Percentiles rank a stretch among this genome's conserved stretches.
Conservation (phyloP, 2,329 filamentous ascomycete species). For the Dactylonectria macrodidyma region DNA sequence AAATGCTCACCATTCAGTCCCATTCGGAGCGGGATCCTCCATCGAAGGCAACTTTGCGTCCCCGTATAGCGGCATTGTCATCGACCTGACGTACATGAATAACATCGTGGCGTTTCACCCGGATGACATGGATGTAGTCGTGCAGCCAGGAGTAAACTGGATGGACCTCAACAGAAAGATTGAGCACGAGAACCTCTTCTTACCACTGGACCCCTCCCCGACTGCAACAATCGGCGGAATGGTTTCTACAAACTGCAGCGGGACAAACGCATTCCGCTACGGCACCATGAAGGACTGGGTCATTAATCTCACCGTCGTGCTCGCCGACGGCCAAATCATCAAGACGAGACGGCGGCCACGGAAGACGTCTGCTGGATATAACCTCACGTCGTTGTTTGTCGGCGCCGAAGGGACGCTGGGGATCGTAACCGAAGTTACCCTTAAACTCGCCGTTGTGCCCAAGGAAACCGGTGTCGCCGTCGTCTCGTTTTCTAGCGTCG, state of each 20-base stretch:
- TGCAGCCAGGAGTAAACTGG: slow-evolving; percentile 85
- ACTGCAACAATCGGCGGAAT: slow-evolving; percentile 89
- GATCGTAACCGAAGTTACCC: slow-evolving; percentile 83
- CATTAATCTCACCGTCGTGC: slow-evolving; percentile 82
- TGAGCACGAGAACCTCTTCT: slow-evolving; percentile 79
- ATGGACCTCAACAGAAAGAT: slow-evolving; percentile 82
- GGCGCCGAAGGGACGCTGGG: slow-evolving; percentile 88
- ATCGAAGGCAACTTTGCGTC: slow-evolving; percentile 84
- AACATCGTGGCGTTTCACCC: slow-evolving; percentile 78
- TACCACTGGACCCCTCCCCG: slow-evolving; percentile 87
- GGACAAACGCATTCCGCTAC: slow-evolving; percentile 87
- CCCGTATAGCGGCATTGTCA: slow-evolving; percentile 80
- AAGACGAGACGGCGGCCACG: slow-evolving; percentile 84
- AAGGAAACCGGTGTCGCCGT: slow-evolving; percentile 80
- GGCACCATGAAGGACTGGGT: slow-evolving; percentile 94
- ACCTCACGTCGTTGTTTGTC: slow-evolving; percentile 84
- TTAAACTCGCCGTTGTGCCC: slow-evolving; percentile 82
- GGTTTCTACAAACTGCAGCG: slow-evolving; percentile 76
- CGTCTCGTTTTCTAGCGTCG: slow-evolving; percentile 61
- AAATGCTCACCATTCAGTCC: neutral
- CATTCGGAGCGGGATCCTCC: slow-evolving; percentile 78
- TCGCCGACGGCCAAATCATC: slow-evolving; percentile 85
- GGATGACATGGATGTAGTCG: slow-evolving; percentile 76
- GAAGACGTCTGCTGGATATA: slow-evolving; percentile 85
- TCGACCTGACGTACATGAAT: slow-evolving; percentile 84